Evolutionary conservation across 345 rosid species (phyloP), one percentile per base, ranked within the genome.

Genomic region (Corymbia maculata): DNA sequence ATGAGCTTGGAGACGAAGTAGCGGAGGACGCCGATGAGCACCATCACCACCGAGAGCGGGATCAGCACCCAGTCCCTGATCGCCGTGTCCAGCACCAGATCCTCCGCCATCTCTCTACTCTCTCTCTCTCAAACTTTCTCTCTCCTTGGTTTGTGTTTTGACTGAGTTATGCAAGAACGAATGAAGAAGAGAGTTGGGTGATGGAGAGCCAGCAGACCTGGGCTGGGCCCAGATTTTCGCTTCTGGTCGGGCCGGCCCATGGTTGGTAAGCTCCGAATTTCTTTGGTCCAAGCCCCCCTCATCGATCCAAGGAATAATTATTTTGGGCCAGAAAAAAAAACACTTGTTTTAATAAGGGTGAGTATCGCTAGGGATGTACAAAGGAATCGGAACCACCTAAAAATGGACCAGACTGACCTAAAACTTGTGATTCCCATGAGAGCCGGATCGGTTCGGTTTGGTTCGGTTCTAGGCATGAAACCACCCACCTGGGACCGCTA

Each of bases 21-120:
- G 51, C 99, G 95, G 59, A 98, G 98, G 85, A 98, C 90, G 30
- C 99, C 99, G 28, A 97, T 97, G 85, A 97, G 97, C 44, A 96
- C 99, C 98, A 96, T 98, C 86, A 97, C 99, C 52, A 96, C 94
- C 2, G 99, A 96, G 16, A 98, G 92, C 42, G 98, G 99, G 45
- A 98, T 98, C 89, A 97, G 90, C 50, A 97, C 99, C 98, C 99
- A 97, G 21, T 97, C 97, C 92, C 98, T 95, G 79, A 97, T 97
- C 88, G 99, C 99, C 75, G 98, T 96, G 89, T 97, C 99, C 5
- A 97, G 94, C 68, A 97, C 99, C 87, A 97, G 93, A 92, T 97
- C 98, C 91, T 95, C 99, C 91, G 97, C 99, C 99, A 98, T 98
- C 55, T 70, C 51, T 42, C 88, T 52, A 6, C 15, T 98, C 68